Evolutionary conservation across 371 early-diverging fungal genomes (phyloP).

Genomic region (Coemansia sp.): DNA sequence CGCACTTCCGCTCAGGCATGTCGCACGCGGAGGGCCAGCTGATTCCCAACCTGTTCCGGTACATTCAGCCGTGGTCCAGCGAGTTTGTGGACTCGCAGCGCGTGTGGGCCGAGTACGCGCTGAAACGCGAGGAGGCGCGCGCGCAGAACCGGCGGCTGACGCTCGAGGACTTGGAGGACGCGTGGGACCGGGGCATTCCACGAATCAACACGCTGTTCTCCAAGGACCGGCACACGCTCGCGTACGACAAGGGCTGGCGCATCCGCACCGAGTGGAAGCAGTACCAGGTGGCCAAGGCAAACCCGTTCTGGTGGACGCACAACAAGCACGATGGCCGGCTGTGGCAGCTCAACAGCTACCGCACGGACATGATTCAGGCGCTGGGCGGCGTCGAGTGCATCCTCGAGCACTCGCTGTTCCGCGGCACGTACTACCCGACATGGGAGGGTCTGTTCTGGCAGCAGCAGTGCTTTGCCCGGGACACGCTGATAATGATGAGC

Average conservation of each 20-base stretch:
- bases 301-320: constrained; percentile 96
- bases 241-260: constrained; percentile 99
- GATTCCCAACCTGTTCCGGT: constrained; percentile 97
- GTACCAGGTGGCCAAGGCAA: constrained; percentile 92
- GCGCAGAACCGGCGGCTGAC: constrained; percentile 94
- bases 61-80: constrained; percentile 98
- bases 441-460: constrained; percentile 99
- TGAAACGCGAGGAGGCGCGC: constrained; percentile 95
- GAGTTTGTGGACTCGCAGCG: constrained; percentile 98
- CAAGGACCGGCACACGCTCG: constrained; percentile 96
- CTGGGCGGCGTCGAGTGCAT: constrained; percentile 98
- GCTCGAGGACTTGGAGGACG: constrained; percentile 95
- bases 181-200: constrained; percentile 99
- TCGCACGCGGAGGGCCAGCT: constrained; percentile 95
- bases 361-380: constrained; percentile 98
- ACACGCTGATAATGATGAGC: constrained; percentile 47
- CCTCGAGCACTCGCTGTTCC: constrained; percentile 97
- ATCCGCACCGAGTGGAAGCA: constrained; percentile 97
- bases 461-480: constrained; percentile 57
- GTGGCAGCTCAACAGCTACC: constrained; percentile 96
- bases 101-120: constrained; percentile 98
- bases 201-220: constrained; percentile 96
- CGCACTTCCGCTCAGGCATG: constrained; percentile 99
- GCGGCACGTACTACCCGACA: constrained; percentile 95
- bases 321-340: constrained; percentile 95